Conservation (phyloP, 148 eudicot genomes). For the Chenopodium suecicum region DNA sequence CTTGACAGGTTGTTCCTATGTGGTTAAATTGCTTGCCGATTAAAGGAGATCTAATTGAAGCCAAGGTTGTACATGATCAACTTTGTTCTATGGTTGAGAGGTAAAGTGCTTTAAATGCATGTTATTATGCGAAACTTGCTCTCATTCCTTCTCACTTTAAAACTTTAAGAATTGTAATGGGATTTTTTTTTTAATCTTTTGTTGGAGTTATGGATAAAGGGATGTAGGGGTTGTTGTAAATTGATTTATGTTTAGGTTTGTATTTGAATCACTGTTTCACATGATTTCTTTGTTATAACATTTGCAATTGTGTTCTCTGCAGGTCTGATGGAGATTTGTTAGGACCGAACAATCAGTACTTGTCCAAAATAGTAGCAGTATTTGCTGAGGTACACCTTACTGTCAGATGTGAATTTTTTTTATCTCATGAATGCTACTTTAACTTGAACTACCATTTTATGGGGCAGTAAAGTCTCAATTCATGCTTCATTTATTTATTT, state of each 20-base stretch:
- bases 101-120: constrained; percentile 19
- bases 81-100: constrained; percentile 48
- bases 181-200: not conserved
- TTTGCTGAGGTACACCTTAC: constrained; percentile 44
- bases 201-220: not conserved
- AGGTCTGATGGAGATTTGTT: constrained; percentile 45
- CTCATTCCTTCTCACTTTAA: not conserved
- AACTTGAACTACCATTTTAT: not conserved
- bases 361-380: constrained; percentile 41
- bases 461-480: not conserved
- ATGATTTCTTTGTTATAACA: not conserved
- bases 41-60: constrained; percentile 44
- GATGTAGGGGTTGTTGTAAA: too few relatives aligned
- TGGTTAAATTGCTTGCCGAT: constrained; percentile 49
- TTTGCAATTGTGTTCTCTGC: constrained; percentile 19
- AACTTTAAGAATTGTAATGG: too few relatives aligned
- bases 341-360: constrained; percentile 40
- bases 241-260: not conserved
- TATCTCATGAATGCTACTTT: not conserved
- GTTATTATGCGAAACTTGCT: not conserved
- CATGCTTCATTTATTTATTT: not conserved
- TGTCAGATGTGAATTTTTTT: not conserved
- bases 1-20: constrained; percentile 38
- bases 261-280: not conserved
- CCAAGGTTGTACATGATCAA: constrained; percentile 51